phyloP scores from a whole-genome alignment of 257 asterid species.

The Craterostigma plantagineum region DNA sequence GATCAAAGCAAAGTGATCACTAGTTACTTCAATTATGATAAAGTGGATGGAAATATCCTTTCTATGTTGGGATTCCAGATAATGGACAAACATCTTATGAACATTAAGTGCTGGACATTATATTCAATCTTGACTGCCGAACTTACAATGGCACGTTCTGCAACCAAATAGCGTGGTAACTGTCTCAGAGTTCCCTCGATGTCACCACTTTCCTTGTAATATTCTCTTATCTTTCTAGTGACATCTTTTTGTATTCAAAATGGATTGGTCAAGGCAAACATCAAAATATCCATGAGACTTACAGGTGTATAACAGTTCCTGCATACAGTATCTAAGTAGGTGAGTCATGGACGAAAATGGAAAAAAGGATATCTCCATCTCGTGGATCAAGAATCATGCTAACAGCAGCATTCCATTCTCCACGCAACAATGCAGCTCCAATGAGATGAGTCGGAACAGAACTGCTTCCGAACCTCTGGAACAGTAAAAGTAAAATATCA shows the following conservation, averaged over 20 bases:
- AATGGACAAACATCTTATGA: too few species aligned
- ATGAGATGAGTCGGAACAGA: slow-evolving; percentile 79
- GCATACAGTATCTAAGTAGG: not conserved
- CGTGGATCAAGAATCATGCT: slow-evolving; percentile 82
- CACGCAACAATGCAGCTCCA: slow-evolving; percentile 81
- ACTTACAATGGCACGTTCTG: slow-evolving; percentile 86
- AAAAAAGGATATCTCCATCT: slow-evolving; percentile 93
- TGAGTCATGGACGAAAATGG: not conserved
- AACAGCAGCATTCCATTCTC: slow-evolving; percentile 88
- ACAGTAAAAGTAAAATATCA: slow-evolving; percentile 8
- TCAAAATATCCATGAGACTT: not conserved
- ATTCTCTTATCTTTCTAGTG: slow-evolving; percentile 44
- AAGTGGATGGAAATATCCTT: not conserved
- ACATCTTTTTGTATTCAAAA: slow-evolving; percentile 51
- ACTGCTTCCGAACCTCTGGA: slow-evolving; percentile 95
- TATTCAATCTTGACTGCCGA: too few species aligned
- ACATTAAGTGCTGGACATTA: too few species aligned
- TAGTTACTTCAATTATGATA: too few species aligned
- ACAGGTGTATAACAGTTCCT: not conserved
- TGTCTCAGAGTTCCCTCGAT: slow-evolving; percentile 73
- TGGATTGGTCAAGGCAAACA: slow-evolving; percentile 32
- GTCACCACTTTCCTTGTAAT: slow-evolving; percentile 68
- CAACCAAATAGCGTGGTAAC: slow-evolving; percentile 76
- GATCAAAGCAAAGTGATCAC: too few species aligned
- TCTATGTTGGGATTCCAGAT: too few species aligned